Conservation (phyloP, 2,329 filamentous ascomycete species). For the Fusarium napiforme region DNA sequence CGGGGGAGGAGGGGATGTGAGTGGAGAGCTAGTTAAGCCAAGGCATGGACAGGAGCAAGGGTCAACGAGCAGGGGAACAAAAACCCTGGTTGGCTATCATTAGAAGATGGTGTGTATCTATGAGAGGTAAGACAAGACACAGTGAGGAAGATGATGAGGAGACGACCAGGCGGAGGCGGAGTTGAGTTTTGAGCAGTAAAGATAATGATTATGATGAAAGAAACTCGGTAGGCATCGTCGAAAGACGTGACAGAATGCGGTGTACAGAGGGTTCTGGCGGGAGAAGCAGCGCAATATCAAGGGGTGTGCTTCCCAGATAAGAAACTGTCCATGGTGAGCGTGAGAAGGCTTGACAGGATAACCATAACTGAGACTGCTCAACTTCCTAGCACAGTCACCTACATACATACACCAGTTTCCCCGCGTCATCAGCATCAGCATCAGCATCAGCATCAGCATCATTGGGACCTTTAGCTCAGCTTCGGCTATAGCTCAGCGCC, state of each 20-base stretch:
- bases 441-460: conserved; percentile 33
- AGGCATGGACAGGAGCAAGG: conserved; percentile 37
- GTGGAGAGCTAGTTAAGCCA: conserved; percentile 28
- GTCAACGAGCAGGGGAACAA: conserved; percentile 30
- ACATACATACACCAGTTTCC: neutral
- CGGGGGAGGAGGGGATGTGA: conserved; percentile 26
- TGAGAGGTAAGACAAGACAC: conserved; percentile 34
- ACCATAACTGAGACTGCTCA: neutral
- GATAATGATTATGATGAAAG: conserved; percentile 17
- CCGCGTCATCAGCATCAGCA: conserved; percentile 29
- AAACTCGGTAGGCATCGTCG: neutral
- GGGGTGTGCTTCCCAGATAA: conserved; percentile 8
- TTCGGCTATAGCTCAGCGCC: conserved; percentile 15
- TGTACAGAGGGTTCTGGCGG: conserved; percentile 20
- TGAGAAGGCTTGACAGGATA: neutral
- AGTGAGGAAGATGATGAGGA: conserved; percentile 15
- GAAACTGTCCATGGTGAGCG: conserved; percentile 6
- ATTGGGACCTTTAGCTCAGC: conserved; percentile 25
- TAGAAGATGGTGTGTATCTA: conserved; percentile 23
- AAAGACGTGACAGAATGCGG: conserved; percentile 4
- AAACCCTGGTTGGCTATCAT: conserved; percentile 25
- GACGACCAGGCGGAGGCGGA: conserved; percentile 11
- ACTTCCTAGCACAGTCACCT: conserved; percentile 4
- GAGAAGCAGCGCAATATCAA: neutral
- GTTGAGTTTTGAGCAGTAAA: conserved; percentile 5